These are phyloP conservation scores for Alloteropsis semialata DNA, from an alignment of 176 grass and related monocot genomes.

Conservation along the genomic window DNA sequence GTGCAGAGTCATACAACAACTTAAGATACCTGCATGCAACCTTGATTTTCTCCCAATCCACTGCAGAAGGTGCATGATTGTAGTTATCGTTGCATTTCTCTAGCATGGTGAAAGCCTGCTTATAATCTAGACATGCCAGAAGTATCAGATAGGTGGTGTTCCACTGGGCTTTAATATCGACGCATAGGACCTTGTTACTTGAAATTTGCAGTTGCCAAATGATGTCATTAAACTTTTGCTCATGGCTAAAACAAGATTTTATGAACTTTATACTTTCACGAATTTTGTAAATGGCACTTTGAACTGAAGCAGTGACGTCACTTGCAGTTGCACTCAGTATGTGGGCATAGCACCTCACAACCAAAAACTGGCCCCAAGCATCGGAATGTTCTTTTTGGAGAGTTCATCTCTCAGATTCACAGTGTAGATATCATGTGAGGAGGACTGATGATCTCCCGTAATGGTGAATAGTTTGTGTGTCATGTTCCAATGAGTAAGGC, in stretches of 20 bases:
- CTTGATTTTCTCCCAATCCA: slow-evolving; percentile 57
- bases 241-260: slow-evolving; percentile 28
- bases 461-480: slow-evolving; percentile 46
- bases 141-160: slow-evolving; percentile 60
- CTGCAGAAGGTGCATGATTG: slow-evolving; percentile 36
- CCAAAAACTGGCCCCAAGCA: slow-evolving; percentile 42
- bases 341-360: slow-evolving; percentile 53
- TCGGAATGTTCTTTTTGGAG: slow-evolving; percentile 26
- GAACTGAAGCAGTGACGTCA: slow-evolving; percentile 49
- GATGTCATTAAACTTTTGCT: slow-evolving; percentile 47
- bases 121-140: slow-evolving; percentile 50
- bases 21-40: slow-evolving; percentile 46
- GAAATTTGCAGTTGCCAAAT: slow-evolving; percentile 37
- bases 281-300: slow-evolving; percentile 48
- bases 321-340: slow-evolving; percentile 42
- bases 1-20: slow-evolving; percentile 39
- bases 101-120: slow-evolving; percentile 46
- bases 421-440: slow-evolving; percentile 56
- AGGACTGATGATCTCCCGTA: slow-evolving; percentile 43
- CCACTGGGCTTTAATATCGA: slow-evolving; percentile 56
- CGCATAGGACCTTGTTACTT: slow-evolving; percentile 33
- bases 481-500: slow-evolving; percentile 48
- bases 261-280: slow-evolving; percentile 68
- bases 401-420: slow-evolving; percentile 45
- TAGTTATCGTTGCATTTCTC: slow-evolving; percentile 47